phyloP scores from a whole-genome alignment of 192 early-diverging fungal genomes.

The Backusella luteola region DNA sequence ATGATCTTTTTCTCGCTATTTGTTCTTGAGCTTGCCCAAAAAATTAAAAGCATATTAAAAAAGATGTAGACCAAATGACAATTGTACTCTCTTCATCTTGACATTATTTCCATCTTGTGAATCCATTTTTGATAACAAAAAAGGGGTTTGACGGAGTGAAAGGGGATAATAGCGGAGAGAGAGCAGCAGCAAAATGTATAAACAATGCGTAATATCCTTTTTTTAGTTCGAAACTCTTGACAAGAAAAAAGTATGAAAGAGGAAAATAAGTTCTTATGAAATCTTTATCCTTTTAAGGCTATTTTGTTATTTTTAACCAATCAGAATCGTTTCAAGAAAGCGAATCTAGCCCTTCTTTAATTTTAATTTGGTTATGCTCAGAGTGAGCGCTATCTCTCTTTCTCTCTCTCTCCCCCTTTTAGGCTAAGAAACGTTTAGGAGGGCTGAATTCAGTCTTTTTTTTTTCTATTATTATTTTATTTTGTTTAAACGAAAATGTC shows the following conservation, averaged over 20 bases:
- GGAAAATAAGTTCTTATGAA: not conserved
- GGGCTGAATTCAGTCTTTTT: too few species aligned
- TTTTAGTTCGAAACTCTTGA: not conserved
- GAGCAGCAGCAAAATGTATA: not conserved
- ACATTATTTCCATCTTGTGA: not conserved
- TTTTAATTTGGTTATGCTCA: not conserved
- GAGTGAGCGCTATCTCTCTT: not conserved
- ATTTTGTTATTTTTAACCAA: not conserved
- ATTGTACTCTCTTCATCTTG: too few species aligned
- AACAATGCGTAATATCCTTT: not conserved
- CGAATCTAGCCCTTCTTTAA: not conserved
- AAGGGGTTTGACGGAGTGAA: not conserved
- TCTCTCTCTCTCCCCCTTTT: not conserved
- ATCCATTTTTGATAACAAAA: not conserved
- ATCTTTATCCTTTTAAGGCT: not conserved
- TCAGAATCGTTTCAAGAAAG: not conserved
- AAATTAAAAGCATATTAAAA: too few species aligned
- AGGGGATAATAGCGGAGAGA: too few species aligned
- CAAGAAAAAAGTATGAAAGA: not conserved
- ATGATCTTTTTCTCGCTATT: not conserved
- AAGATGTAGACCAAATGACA: too few species aligned
- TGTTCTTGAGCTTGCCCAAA: not conserved
- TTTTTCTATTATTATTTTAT: not conserved
- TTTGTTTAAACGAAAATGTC: not conserved
- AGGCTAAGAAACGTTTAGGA: too few species aligned